Percentiles rank a stretch among this genome's conserved stretches.
Evolutionary conservation across 352 stramenopile genomes (phyloP).

Genomic region (Elongisporangium undulatum): DNA sequence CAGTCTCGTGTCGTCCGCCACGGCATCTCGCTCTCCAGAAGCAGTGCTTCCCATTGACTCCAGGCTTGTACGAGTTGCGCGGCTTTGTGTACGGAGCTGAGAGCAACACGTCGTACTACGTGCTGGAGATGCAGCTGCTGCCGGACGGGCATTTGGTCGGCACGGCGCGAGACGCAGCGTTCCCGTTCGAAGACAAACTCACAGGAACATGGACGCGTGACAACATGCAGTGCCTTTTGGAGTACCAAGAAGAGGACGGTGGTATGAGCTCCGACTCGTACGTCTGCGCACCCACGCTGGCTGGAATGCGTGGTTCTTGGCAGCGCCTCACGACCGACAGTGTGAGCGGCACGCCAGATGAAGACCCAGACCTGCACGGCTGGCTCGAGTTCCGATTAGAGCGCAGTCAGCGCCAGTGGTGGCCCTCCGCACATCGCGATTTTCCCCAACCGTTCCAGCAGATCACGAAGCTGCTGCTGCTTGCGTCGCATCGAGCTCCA

Average conservation of each 20-base stretch:
- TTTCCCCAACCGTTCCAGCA: slow-evolving; percentile 30
- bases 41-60: slow-evolving; percentile 33
- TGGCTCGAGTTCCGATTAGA: slow-evolving; percentile 32
- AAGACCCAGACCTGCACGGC: slow-evolving; percentile 3
- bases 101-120: slow-evolving; percentile 16
- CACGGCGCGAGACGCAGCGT: slow-evolving; percentile 39
- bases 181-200: slow-evolving; percentile 40
- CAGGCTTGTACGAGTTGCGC: slow-evolving; percentile 37
- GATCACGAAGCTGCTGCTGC: slow-evolving; percentile 30
- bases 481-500: slow-evolving; percentile 18
- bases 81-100: slow-evolving; percentile 55
- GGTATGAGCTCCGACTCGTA: slow-evolving; percentile 56
- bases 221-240: slow-evolving; percentile 38
- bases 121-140: slow-evolving; percentile 47
- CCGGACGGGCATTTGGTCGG: slow-evolving; percentile 34
- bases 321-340: slow-evolving; percentile 12
- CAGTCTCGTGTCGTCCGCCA: slow-evolving; percentile 1
- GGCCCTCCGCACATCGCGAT: slow-evolving; percentile 30
- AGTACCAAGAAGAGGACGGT: slow-evolving; percentile 39
- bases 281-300: slow-evolving; percentile 26
- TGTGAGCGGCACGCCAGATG: slow-evolving; percentile 6
- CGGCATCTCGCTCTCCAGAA: slow-evolving; percentile 11
- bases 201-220: slow-evolving; percentile 39
- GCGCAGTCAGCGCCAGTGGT: slow-evolving; percentile 26
- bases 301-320: slow-evolving; percentile 41